A percentile compares a stretch with the other conserved stretches of the same genome.
Evolutionary conservation across 768 basidiomycete genomes (phyloP).

Genomic region (Xerocomellus amylosporus): DNA sequence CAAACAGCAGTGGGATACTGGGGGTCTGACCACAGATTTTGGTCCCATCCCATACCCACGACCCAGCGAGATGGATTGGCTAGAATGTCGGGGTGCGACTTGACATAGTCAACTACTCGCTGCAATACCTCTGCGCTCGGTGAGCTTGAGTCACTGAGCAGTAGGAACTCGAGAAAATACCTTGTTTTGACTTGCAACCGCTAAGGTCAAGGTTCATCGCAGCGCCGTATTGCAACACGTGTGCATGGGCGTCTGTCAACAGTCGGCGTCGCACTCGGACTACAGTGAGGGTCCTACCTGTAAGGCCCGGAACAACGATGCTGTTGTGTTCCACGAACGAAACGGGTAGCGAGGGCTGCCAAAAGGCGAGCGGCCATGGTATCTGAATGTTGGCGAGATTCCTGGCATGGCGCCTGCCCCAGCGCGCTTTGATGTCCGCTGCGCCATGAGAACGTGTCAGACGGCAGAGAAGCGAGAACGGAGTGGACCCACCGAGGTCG

Average conservation of each 20-base stretch:
- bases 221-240: conserved; percentile 67
- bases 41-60: conserved; percentile 91
- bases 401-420: conserved; percentile 8
- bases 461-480: not conserved
- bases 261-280: not conserved
- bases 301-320: conserved; percentile 68
- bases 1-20: conserved; percentile 71
- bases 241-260: conserved; percentile 71
- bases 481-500: conserved; percentile 40
- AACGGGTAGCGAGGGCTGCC: conserved; percentile 20
- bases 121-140: conserved; percentile 54
- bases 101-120: conserved; percentile 57
- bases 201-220: conserved; percentile 65
- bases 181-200: conserved; percentile 55
- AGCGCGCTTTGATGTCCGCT: conserved; percentile 28
- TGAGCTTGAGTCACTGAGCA: not conserved
- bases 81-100: conserved; percentile 52
- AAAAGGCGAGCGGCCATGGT: conserved; percentile 24
- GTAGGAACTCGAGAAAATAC: conserved; percentile 32
- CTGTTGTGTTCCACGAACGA: conserved; percentile 33
- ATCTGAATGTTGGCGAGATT: conserved; percentile 12
- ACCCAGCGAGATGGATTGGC: conserved; percentile 65
- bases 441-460: not conserved
- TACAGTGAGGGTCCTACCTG: conserved; percentile 44
- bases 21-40: conserved; percentile 67